Conservation (phyloP, 495 filamentous ascomycete genomes). For the Extremus antarcticus region DNA sequence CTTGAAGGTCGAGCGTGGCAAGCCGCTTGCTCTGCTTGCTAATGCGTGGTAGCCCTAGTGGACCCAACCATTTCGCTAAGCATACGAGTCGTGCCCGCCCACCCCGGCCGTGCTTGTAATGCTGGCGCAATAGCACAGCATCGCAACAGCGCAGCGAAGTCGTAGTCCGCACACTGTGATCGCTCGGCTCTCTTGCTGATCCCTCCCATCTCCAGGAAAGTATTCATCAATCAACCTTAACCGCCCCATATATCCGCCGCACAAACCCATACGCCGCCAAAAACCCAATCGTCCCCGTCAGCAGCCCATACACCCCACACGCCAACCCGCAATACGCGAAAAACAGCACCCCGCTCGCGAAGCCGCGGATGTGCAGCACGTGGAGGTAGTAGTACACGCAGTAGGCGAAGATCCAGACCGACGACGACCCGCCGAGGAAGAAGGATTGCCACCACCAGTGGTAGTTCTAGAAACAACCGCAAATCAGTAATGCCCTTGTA, state of each 20-base stretch:
- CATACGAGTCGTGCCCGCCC: no score
- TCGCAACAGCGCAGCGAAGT: no score
- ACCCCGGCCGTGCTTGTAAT: no score
- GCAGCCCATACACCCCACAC: slow-evolving; percentile 70
- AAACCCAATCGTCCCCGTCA: slow-evolving; percentile 82
- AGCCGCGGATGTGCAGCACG: slow-evolving; percentile 73
- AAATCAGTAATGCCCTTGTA: neutral
- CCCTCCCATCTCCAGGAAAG: neutral
- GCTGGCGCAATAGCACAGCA: no score
- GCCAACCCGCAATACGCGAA: slow-evolving; percentile 77
- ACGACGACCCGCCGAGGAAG: slow-evolving; percentile 65
- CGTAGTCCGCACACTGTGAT: no score
- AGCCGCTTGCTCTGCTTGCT: no score
- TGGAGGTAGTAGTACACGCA: slow-evolving; percentile 79
- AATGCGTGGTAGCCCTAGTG: no score
- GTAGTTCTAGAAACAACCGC: slow-evolving; percentile 53
- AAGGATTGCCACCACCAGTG: slow-evolving; percentile 97
- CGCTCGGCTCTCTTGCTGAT: no score
- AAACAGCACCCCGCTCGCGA: slow-evolving; percentile 71
- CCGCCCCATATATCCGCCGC: slow-evolving; percentile 67
- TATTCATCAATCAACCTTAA: slow-evolving; percentile 34
- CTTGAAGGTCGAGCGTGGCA: no score
- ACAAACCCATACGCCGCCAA: slow-evolving; percentile 83
- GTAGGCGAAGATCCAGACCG: slow-evolving; percentile 79
- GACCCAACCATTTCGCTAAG: no score